A percentile compares a stretch with the other conserved stretches of the same genome.
Conservation (phyloP, 75 land plant species). For the Pinus taeda region DNA sequence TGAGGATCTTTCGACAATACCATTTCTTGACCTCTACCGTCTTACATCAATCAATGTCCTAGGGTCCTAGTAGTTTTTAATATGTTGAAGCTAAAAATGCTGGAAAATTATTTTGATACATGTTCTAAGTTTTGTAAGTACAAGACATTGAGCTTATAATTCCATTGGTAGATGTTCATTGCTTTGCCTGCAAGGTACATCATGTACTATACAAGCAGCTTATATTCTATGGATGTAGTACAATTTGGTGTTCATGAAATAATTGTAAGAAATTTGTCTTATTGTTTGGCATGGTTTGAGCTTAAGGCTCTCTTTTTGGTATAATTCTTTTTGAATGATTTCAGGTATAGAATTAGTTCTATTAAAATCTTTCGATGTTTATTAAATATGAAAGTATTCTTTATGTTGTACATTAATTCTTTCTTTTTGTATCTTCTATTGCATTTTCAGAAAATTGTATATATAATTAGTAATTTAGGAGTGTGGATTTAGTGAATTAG, state of each 20-base stretch:
- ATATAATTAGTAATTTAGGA: background rate
- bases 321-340: background rate
- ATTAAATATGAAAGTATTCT: conserved; percentile 7
- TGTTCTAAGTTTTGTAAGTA: too few relatives aligned
- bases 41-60: too few relatives aligned
- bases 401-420: background rate
- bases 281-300: background rate
- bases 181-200: background rate
- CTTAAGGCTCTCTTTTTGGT: background rate
- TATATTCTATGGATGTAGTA: too few relatives aligned
- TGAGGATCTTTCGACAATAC: too few relatives aligned
- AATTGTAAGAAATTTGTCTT: too few relatives aligned
- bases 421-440: background rate
- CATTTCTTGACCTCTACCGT: too few relatives aligned
- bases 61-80: too few relatives aligned
- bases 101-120: too few relatives aligned
- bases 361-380: background rate
- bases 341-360: background rate
- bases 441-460: background rate
- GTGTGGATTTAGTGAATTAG: background rate
- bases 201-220: too few relatives aligned
- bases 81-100: too few relatives aligned
- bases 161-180: background rate
- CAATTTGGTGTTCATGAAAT: too few relatives aligned
- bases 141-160: too few relatives aligned